Percentiles rank a stretch among this genome's conserved stretches.
These are phyloP conservation scores for Capsella rubella DNA, from an alignment of 441 rosid species.

Conservation along the genomic window DNA sequence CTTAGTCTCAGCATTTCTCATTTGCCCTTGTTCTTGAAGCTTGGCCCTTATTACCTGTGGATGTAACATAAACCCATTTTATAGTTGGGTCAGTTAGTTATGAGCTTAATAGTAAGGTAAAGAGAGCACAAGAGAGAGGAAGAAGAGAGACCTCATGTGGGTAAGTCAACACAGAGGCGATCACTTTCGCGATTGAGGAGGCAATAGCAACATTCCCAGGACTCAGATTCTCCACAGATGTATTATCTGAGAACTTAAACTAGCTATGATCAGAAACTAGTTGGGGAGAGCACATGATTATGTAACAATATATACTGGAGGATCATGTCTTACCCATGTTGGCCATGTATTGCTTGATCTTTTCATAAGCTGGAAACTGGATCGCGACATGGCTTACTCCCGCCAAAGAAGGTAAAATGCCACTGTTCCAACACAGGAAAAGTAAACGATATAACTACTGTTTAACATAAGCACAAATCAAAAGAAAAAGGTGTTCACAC, in stretches of 20 bases:
- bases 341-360: conserved; percentile 83
- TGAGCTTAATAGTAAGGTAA: conserved; percentile 1
- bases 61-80: conserved; percentile 21
- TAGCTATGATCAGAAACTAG: conserved; percentile 45
- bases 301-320: neutral
- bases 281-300: conserved; percentile 9
- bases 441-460: neutral
- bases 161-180: conserved; percentile 83
- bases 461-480: conserved; percentile 6
- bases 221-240: conserved; percentile 63
- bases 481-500: conserved; percentile 4
- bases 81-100: conserved; percentile 3
- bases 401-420: conserved; percentile 86
- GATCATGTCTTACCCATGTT: conserved; percentile 55
- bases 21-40: conserved; percentile 97
- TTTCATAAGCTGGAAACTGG: conserved; percentile 94
- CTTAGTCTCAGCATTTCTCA: conserved; percentile 53
- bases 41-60: conserved; percentile 92
- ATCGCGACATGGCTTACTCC: conserved; percentile 95
- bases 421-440: conserved; percentile 63
- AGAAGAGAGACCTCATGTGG: conserved; percentile 81
- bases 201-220: conserved; percentile 75
- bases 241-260: conserved; percentile 59
- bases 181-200: conserved; percentile 78
- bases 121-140: neutral